Conservation (phyloP, 768 basidiomycete genomes). For the Hygrocybe punicea region DNA sequence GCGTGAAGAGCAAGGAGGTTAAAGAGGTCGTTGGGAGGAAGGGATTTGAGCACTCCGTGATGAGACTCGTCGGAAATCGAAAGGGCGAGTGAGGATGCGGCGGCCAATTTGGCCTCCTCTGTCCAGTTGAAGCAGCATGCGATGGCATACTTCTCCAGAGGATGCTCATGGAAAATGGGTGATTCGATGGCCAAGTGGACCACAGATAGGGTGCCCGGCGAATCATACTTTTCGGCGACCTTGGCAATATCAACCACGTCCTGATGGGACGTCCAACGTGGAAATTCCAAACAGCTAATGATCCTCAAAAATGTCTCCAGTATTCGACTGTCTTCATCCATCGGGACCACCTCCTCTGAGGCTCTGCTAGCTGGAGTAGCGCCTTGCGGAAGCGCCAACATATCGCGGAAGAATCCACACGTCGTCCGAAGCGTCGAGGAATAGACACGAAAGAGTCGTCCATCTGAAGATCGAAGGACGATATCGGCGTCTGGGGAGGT, state of each 20-base stretch:
- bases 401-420: slow-evolving; percentile 40
- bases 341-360: background rate
- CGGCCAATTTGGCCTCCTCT: slow-evolving; percentile 12
- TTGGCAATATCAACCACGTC: background rate
- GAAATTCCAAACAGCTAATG: background rate
- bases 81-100: slow-evolving; percentile 54
- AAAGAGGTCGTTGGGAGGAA: slow-evolving; percentile 52
- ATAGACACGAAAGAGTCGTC: slow-evolving; percentile 51
- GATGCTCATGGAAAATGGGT: background rate
- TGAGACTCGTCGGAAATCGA: slow-evolving; percentile 44
- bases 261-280: background rate
- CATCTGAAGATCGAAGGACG: slow-evolving; percentile 41
- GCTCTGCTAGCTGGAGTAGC: no score
- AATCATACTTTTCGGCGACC: background rate
- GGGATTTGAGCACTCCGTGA: slow-evolving; percentile 43
- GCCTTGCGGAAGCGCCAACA: no score
- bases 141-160: background rate
- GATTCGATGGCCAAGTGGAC: background rate
- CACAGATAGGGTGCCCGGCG: background rate
- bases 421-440: slow-evolving; percentile 17
- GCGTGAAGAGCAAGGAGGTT: slow-evolving; percentile 57
- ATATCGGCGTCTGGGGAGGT: slow-evolving; percentile 35
- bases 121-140: slow-evolving; percentile 26
- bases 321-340: slow-evolving; percentile 7
- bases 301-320: background rate